Conservation (phyloP, 2,329 filamentous ascomycete species). For the Botrytis fragariae region DNA sequence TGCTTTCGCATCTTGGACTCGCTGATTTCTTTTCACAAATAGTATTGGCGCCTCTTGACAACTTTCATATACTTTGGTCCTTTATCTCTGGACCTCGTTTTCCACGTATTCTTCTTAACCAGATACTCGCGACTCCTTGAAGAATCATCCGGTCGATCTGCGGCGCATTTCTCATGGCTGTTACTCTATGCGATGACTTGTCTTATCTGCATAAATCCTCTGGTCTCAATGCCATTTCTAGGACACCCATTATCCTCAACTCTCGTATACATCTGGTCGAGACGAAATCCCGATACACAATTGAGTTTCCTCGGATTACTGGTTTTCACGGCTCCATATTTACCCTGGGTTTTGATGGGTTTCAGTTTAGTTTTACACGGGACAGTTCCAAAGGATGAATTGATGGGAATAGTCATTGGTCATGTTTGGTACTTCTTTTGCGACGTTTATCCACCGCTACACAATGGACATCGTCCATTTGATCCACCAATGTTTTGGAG, state of each 20-base stretch:
- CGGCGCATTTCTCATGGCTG: conserved; percentile 93
- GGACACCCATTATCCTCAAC: conserved; percentile 92
- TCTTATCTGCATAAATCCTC: conserved; percentile 76
- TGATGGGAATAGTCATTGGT: conserved; percentile 90
- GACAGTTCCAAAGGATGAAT: conserved; percentile 88
- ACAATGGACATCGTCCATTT: conserved; percentile 78
- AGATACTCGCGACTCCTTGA: conserved; percentile 93
- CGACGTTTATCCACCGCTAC: conserved; percentile 90
- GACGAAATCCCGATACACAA: conserved; percentile 87
- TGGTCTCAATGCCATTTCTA: conserved; percentile 89
- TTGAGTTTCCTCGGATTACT: conserved; percentile 86
- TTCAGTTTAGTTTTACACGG: conserved; percentile 92
- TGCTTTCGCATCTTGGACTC: neutral
- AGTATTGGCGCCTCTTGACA: conserved; percentile 97
- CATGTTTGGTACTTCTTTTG: conserved; percentile 98
- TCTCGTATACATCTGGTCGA: conserved; percentile 96
- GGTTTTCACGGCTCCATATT: conserved; percentile 88
- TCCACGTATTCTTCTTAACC: conserved; percentile 98
- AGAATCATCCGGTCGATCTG: conserved; percentile 86
- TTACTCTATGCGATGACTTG: conserved; percentile 79
- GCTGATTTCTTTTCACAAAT: conserved; percentile 41
- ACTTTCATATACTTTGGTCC: conserved; percentile 98
- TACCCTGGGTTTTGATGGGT: conserved; percentile 92
- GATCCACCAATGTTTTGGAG: conserved; percentile 92
- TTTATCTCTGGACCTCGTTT: conserved; percentile 87